phyloP scores from a whole-genome alignment of 345 rosid species.

The Bretschneidera sinensis region DNA sequence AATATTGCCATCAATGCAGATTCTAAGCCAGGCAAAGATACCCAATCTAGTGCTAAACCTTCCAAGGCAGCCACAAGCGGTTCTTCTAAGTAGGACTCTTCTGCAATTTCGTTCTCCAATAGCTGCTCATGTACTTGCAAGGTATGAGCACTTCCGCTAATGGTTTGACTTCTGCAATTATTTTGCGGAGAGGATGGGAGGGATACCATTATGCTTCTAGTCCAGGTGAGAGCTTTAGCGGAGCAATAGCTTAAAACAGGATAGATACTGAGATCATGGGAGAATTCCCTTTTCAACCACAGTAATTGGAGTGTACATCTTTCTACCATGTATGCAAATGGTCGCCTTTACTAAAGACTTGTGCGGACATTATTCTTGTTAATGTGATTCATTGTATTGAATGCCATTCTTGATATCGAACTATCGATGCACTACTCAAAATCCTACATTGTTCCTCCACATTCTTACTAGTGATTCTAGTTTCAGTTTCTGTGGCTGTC shows the following conservation, averaged over 20 bases:
- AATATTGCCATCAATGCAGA: slow-evolving; percentile 50
- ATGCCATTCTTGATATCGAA: background rate
- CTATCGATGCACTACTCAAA: too few species aligned
- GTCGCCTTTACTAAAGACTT: too few species aligned
- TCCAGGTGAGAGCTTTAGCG: background rate
- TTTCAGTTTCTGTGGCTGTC: too few species aligned
- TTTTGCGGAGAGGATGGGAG: background rate
- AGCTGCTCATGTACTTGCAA: slow-evolving; percentile 1
- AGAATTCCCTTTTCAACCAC: background rate
- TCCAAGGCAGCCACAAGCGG: slow-evolving; percentile 22
- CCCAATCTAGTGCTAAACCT: slow-evolving; percentile 25
- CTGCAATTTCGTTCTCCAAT: background rate
- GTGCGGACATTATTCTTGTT: background rate
- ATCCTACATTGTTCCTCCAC: too few species aligned
- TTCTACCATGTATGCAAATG: slow-evolving; percentile 3
- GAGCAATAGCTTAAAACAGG: slow-evolving; percentile 3
- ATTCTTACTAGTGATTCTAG: background rate
- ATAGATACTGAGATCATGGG: background rate
- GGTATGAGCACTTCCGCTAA: background rate
- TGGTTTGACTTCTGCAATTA: background rate
- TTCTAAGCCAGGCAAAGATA: slow-evolving; percentile 30
- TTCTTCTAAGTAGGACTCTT: slow-evolving; percentile 24
- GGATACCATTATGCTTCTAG: slow-evolving; percentile 5
- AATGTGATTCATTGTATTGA: background rate
- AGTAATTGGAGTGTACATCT: background rate